phyloP scores from a whole-genome alignment of 2,329 filamentous ascomycete species.

The Sporothrix globosa region DNA sequence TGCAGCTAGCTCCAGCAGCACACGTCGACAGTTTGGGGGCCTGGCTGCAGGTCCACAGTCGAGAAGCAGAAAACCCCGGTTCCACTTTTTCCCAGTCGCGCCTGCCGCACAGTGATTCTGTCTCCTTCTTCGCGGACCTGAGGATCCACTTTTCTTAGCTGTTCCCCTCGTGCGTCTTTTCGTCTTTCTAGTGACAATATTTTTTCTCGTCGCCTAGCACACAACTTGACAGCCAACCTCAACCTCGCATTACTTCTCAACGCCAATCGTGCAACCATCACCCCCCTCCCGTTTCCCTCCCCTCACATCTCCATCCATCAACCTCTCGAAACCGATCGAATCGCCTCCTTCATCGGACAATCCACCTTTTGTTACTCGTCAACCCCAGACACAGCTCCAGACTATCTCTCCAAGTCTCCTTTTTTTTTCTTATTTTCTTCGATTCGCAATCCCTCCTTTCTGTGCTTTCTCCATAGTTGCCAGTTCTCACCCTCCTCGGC shows the following conservation, averaged over 20 bases:
- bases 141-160: constrained; percentile 14
- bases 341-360: background rate
- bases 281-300: constrained; percentile 1
- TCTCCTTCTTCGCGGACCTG: constrained; percentile 24
- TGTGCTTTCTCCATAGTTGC: background rate
- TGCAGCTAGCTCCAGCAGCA: constrained; percentile 14
- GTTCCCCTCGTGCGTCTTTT: constrained; percentile 19
- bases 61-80: background rate
- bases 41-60: constrained; percentile 11
- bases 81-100: constrained; percentile 20
- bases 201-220: constrained; percentile 25
- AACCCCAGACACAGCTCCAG: background rate
- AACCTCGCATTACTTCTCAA: constrained; percentile 13
- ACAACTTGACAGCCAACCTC: constrained; percentile 14
- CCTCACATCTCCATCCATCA: constrained; percentile 5
- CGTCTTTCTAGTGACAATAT: constrained; percentile 11
- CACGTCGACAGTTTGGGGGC: constrained; percentile 21
- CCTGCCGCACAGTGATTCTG: constrained; percentile 15
- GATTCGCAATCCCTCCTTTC: constrained; percentile 6
- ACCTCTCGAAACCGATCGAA: background rate
- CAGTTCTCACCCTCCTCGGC: background rate
- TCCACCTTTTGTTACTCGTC: background rate
- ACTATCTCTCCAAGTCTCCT: background rate
- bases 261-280: constrained; percentile 20
- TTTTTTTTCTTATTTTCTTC: background rate